Evolutionary conservation across 2,329 filamentous ascomycete genomes (phyloP), one percentile per base, ranked within the genome.

Genomic region (Kalmusia sp.): DNA sequence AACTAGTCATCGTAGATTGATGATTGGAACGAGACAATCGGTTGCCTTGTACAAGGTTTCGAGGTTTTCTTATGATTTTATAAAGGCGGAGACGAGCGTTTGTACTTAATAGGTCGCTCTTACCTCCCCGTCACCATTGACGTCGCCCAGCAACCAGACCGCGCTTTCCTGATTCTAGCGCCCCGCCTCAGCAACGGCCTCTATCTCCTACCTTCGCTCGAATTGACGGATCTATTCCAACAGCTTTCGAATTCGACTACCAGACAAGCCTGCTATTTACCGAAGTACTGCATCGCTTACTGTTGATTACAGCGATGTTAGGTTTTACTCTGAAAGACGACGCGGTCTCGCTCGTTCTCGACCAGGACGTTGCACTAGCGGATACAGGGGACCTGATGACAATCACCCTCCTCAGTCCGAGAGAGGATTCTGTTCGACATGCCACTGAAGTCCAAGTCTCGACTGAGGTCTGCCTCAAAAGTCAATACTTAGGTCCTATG

Each of bases 371-470:
- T 11, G 41, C 31, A 34, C 44, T 58, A 6, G 53, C 40, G 8
- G 39, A 49, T 6, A n/a, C 19, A 21, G 41, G 27, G 12, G 53
- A 55, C 12, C 41, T 58, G 2, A 55, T 62, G 12, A 55, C 37
- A 2, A 54, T 62, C 3, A 60, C 53, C 3, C 27, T 62, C 2
- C 40, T 62, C 4, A 47, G 57, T 7, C 21, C 57, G 0, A 33
- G 46, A 1, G 49, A 53, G 5, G 51, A 58, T 21, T 49, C 52
- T 3, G 25, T 38, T 8, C 56, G 52, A 30, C 49, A 55, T 6
- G 52, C 60, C 15, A 62, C 57, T 9, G 57, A 58, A 11, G 33
- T 62, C 11, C 38, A 39, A 6, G 54, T 57, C n/a, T 45, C 51
- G 6, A 38, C 33, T 1, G 27, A 49, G 2, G 38, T 35, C 15